Base-by-base conservation (phyloP, 2,329 filamentous ascomycete species). In the Ilyonectria robusta region DNA sequence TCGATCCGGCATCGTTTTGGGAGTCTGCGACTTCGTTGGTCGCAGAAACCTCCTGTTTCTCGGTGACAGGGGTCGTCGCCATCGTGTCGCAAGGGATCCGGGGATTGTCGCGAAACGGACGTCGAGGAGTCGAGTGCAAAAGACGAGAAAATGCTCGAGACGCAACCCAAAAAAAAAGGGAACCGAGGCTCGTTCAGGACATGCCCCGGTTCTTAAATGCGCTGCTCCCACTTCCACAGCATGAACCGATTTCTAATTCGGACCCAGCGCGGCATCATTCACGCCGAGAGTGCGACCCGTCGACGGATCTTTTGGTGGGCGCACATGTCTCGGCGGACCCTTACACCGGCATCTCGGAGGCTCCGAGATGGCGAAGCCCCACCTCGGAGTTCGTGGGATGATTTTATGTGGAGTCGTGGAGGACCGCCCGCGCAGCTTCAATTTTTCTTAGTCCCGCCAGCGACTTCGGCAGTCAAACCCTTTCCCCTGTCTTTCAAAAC, bases 401-500 rank as follows among this genome's bases (percentile, higher is more conserved):
- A 42, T 42, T n/a, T n/a, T n/a, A 42, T 42, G 40, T 42, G 40
- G 21, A 21, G 21, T 21, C 21, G 21, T 21, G 21, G 21, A 21
- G 21, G 21, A 21, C 21, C 21, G 21, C 21, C 21, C 40, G 17
- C 40, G n/a, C 40, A 17, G n/a, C 40, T 42, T 42, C 40, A n/a
- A 42, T 42, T 42, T 42, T 42, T 42, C 40, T 42, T 42, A 42
- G 40, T 40, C n/a, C n/a, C 5, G 7, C 40, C 15, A 42, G 40
- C 40, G 40, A 42, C 40, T 42, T 42, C 40, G 40, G 40, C 40
- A 42, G 40, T n/a, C n/a, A n/a, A n/a, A n/a, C n/a, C 15, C 37
- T 40, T 40, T n/a, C 40, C 40, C 40, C 40, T 42, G 40, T 42
- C 40, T 42, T n/a, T 42, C n/a, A 42, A 42, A 42, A n/a, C 40